phyloP scores from a whole-genome alignment of 2,329 filamentous ascomycete species.

The Talaromyces sp. region DNA sequence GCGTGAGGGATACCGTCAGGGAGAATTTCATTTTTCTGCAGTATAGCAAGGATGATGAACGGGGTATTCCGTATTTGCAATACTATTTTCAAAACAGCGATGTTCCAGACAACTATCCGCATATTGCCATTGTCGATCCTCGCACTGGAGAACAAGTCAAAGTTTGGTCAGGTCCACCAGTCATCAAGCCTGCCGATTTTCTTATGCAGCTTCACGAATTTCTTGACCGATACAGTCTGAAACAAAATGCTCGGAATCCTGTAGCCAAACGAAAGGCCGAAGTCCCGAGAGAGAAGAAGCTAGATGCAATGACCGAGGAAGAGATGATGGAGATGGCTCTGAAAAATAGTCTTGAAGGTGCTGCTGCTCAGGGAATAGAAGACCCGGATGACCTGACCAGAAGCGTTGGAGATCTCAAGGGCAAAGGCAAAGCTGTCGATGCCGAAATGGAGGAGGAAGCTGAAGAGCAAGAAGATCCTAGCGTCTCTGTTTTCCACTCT shows the following conservation, averaged over 20 bases:
- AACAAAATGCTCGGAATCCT: slow-evolving; percentile 83
- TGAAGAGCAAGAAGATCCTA: slow-evolving; percentile 27
- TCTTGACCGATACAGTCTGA: slow-evolving; percentile 91
- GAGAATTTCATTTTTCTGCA: slow-evolving; percentile 97
- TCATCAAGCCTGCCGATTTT: slow-evolving; percentile 72
- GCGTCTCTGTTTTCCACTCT: slow-evolving; percentile 52
- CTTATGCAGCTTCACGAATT: slow-evolving; percentile 91
- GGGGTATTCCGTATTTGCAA: slow-evolving; percentile 73
- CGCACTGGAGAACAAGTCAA: slow-evolving; percentile 96
- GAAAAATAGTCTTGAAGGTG: slow-evolving; percentile 72
- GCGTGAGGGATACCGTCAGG: slow-evolving; percentile 70
- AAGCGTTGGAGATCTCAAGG: slow-evolving; percentile 43
- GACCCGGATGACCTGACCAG: slow-evolving; percentile 89
- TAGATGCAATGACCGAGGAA: slow-evolving; percentile 89
- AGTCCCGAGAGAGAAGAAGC: slow-evolving; percentile 56
- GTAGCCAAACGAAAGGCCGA: slow-evolving; percentile 74
- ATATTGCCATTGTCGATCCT: slow-evolving; percentile 93
- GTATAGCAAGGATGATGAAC: slow-evolving; percentile 78
- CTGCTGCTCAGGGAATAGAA: slow-evolving; percentile 49
- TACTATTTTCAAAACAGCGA: slow-evolving; percentile 84
- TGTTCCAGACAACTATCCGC: slow-evolving; percentile 83
- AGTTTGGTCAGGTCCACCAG: slow-evolving; percentile 81
- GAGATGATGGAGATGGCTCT: slow-evolving; percentile 95
- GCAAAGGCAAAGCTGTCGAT: slow-evolving; percentile 45
- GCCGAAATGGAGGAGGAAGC: slow-evolving; percentile 30